phyloP scores from a whole-genome alignment of 257 asterid species.

The Apocynum venetum region DNA sequence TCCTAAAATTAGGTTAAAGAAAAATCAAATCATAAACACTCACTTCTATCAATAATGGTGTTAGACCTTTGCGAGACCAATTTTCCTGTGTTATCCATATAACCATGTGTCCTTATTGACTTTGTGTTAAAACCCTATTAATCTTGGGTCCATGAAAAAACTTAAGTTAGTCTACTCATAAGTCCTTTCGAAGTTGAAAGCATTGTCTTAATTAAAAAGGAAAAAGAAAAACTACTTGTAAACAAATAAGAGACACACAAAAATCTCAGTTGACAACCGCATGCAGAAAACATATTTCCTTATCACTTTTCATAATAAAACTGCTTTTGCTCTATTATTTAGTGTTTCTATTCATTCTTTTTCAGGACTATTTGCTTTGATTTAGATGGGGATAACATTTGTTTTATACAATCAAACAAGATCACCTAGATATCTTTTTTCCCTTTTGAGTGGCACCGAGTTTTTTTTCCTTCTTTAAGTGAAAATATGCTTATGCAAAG shows the following conservation, averaged over 20 bases:
- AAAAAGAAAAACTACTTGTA: background rate
- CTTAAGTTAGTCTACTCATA: slow-evolving; percentile 38
- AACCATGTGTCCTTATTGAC: slow-evolving; percentile 13
- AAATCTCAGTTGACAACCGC: slow-evolving; percentile 38
- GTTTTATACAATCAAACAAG: slow-evolving; percentile 12
- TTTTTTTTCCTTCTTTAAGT: background rate
- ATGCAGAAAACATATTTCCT: slow-evolving; percentile 20
- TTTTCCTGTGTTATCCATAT: slow-evolving; percentile 15
- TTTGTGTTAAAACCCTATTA: slow-evolving; percentile 26
- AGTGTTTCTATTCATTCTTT: slow-evolving; percentile 16
- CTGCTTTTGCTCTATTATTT: slow-evolving; percentile 8
- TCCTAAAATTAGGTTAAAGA: background rate
- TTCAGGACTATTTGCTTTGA: slow-evolving; percentile 16
- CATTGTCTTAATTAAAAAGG: background rate
- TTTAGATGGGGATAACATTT: slow-evolving; percentile 19
- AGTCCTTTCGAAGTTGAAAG: slow-evolving; percentile 24
- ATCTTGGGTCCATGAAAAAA: slow-evolving; percentile 36
- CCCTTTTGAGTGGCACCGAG: too few relatives aligned
- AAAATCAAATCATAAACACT: slow-evolving; percentile 17
- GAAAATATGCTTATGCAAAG: slow-evolving; percentile 3
- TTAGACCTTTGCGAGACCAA: slow-evolving; percentile 31
- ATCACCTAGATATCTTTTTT: background rate
- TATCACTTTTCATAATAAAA: slow-evolving; percentile 17
- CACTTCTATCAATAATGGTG: slow-evolving; percentile 21
- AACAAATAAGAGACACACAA: slow-evolving; percentile 22